phyloP scores from a whole-genome alignment of 2,329 filamentous ascomycete species.

The Diaporthe humulicola region DNA sequence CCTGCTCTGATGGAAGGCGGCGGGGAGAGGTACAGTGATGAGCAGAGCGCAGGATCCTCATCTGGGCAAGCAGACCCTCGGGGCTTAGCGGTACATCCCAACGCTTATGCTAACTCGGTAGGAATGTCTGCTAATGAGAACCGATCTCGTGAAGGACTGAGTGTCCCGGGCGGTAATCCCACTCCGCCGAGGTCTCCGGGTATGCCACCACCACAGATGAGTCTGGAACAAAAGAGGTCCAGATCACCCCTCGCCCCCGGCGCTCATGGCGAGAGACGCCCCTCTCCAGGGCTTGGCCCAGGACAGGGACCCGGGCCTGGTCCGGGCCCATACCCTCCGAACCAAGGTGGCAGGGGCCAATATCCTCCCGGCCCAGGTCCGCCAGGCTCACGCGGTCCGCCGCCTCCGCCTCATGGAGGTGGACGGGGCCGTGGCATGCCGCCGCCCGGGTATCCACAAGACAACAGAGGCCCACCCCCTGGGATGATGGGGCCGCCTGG shows the following conservation, averaged over 20 bases:
- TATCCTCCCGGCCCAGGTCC: conserved; percentile 34
- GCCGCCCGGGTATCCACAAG: conserved; percentile 41
- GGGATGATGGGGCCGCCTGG: conserved; percentile 34
- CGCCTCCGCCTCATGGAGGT: conserved; percentile 42
- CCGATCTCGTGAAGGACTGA: conserved; percentile 67
- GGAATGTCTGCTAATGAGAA: conserved; percentile 68
- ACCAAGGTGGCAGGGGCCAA: conserved; percentile 42
- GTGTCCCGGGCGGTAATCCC: conserved; percentile 50
- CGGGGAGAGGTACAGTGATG: conserved; percentile 45
- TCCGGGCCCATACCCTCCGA: conserved; percentile 43
- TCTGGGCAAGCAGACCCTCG: conserved; percentile 51
- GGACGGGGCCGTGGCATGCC: conserved; percentile 42
- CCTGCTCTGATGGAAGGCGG: conserved; percentile 39
- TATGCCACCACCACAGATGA: conserved; percentile 57
- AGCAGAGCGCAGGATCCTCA: conserved; percentile 50
- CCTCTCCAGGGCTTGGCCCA: conserved; percentile 48
- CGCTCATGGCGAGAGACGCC: conserved; percentile 41
- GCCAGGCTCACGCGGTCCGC: conserved; percentile 44
- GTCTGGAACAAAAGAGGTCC: conserved; percentile 56
- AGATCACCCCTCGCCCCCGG: conserved; percentile 57
- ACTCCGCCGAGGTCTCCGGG: conserved; percentile 51
- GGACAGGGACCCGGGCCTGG: conserved; percentile 44
- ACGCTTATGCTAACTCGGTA: conserved; percentile 60
- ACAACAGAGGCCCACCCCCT: conserved; percentile 33
- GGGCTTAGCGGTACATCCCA: conserved; percentile 64